These are phyloP conservation scores for Fusarium heterosporum DNA, from an alignment of 2,329 filamentous ascomycete genomes.

Conservation along the genomic window DNA sequence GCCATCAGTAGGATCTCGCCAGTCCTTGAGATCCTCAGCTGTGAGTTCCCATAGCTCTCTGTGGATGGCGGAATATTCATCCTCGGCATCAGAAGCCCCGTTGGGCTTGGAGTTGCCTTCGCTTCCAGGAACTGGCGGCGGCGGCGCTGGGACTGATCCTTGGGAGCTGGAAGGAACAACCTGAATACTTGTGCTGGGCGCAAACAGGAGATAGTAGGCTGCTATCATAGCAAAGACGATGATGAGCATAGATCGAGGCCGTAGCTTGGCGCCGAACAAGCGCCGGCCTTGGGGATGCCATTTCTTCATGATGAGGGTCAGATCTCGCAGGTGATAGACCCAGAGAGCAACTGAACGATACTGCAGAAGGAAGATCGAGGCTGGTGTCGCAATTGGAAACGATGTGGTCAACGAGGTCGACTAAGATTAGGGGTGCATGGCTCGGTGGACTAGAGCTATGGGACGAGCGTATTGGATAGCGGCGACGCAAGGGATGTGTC, in stretches of 20 bases:
- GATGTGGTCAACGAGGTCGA: conserved; percentile 9
- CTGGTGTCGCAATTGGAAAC: conserved; percentile 19
- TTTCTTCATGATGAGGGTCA: conserved; percentile 49
- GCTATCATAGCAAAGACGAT: conserved; percentile 54
- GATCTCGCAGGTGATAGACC: conserved; percentile 1
- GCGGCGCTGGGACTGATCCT: conserved; percentile 5
- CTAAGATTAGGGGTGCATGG: conserved; percentile 40
- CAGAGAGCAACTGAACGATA: conserved; percentile 16
- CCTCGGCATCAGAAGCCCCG: conserved; percentile 19
- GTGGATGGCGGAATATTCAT: conserved; percentile 24
- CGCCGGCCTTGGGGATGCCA: conserved; percentile 49
- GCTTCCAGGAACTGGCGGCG: conserved; percentile 5
- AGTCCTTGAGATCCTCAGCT: conserved; percentile 52
- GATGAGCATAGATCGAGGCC: conserved; percentile 58
- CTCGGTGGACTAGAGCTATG: conserved; percentile 7
- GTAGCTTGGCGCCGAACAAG: conserved; percentile 51
- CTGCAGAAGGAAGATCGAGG: conserved; percentile 1
- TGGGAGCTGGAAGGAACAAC: conserved; percentile 48
- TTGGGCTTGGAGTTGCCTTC: conserved; percentile 14
- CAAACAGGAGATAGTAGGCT: conserved; percentile 59
- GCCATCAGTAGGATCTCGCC: conserved; percentile 52
- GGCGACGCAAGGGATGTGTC: conserved; percentile 25
- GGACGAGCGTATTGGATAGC: conserved; percentile 14
- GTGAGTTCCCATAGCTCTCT: conserved; percentile 52
- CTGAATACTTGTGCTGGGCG: conserved; percentile 49